phyloP scores from a whole-genome alignment of 495 filamentous ascomycete genomes.

The Neurospora sp. region DNA sequence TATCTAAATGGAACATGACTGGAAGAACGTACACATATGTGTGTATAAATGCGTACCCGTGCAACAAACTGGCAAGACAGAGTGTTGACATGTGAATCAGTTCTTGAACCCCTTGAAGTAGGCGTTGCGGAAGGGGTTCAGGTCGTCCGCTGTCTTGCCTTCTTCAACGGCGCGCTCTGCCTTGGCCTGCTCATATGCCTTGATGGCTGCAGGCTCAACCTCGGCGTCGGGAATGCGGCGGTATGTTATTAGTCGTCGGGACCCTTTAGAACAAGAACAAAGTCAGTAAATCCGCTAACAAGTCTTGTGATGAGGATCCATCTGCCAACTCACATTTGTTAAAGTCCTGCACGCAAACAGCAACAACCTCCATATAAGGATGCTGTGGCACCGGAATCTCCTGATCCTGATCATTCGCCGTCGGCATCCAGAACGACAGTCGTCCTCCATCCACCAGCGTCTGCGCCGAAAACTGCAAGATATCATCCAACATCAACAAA shows the following conservation, averaged over 20 bases:
- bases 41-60: not conserved
- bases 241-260: conserved; percentile 79
- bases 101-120: conserved; percentile 40
- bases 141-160: conserved; percentile 54
- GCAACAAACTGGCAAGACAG: not conserved
- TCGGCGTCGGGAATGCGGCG: conserved; percentile 55
- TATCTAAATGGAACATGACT: conserved; percentile 13
- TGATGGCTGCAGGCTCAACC: conserved; percentile 27
- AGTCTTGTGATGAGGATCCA: not conserved
- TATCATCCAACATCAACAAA: conserved; percentile 75
- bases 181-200: conserved; percentile 28
- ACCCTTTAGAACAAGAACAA: conserved; percentile 49
- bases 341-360: conserved; percentile 75
- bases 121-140: conserved; percentile 70
- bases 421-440: conserved; percentile 95
- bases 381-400: conserved; percentile 72
- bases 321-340: conserved; percentile 56
- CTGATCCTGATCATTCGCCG: conserved; percentile 62
- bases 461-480: conserved; percentile 68
- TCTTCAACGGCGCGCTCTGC: conserved; percentile 10
- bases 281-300: not conserved
- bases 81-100: not conserved
- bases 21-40: not conserved
- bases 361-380: conserved; percentile 63
- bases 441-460: conserved; percentile 76